A percentile compares a stretch with the other conserved stretches of the same genome.
Evolutionary conservation across 495 filamentous ascomycete species (phyloP).

Genomic region (Trichoderma asperelloides): DNA sequence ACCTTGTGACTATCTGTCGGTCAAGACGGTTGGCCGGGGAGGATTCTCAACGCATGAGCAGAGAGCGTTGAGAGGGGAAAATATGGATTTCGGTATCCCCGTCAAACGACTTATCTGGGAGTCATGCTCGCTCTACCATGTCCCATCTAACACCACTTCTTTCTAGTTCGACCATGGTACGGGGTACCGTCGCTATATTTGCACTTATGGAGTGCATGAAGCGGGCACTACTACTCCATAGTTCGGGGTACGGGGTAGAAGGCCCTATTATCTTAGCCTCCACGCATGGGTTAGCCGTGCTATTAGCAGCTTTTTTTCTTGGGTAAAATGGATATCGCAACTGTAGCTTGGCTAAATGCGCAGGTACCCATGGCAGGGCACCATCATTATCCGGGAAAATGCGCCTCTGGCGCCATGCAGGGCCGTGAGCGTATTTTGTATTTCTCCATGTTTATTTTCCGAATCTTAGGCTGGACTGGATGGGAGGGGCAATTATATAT

Average conservation of each 20-base stretch:
- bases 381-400: neutral
- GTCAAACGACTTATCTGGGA: neutral
- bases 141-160: too few relatives aligned
- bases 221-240: neutral
- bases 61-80: neutral
- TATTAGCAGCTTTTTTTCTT: neutral
- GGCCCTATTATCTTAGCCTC: too few relatives aligned
- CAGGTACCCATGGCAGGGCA: neutral
- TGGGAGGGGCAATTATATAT: neutral
- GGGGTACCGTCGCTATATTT: too few relatives aligned
- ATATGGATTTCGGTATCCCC: neutral
- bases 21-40: neutral
- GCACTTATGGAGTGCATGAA: too few relatives aligned
- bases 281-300: neutral
- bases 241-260: neutral
- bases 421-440: neutral
- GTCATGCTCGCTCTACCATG: too few relatives aligned
- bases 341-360: neutral
- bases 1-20: neutral
- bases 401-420: neutral
- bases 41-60: too few relatives aligned
- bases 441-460: conserved; percentile 8
- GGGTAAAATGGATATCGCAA: neutral
- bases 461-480: neutral
- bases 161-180: too few relatives aligned